These are phyloP conservation scores for Scenedesmus sp. DNA, from an alignment of 163 green algal species.

Conservation along the genomic window DNA sequence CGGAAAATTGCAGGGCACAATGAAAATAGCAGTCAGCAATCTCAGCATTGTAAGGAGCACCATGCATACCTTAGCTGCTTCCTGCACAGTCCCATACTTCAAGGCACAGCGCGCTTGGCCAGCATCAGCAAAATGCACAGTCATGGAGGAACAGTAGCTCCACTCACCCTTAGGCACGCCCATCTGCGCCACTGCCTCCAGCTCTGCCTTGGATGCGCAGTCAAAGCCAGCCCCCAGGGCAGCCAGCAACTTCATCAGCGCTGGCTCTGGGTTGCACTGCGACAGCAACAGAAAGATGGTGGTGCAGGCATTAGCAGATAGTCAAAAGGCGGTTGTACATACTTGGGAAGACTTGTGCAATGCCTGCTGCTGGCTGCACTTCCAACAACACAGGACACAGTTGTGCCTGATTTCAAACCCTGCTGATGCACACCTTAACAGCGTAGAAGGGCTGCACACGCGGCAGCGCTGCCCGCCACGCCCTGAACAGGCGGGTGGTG, in stretches of 20 bases:
- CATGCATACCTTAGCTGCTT: not conserved
- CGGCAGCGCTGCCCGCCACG: conserved; percentile 75
- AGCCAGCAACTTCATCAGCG: conserved; percentile 82
- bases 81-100: no score
- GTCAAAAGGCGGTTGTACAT: no score
- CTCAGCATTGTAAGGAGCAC: not conserved
- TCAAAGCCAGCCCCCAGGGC: conserved; percentile 95
- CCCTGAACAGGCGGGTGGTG: conserved; percentile 45
- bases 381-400: no score
- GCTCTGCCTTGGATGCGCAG: conserved; percentile 89
- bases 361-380: not conserved
- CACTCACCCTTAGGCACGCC: conserved; percentile 62
- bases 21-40: not conserved
- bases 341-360: no score
- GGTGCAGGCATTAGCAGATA: no score
- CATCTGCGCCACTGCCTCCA: conserved; percentile 72
- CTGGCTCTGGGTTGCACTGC: conserved; percentile 86
- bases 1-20: not conserved
- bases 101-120: no score
- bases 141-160: not conserved
- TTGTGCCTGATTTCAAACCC: no score
- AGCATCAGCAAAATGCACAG: no score
- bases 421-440: conserved; percentile 74
- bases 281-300: no score
- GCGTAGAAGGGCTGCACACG: conserved; percentile 92